Base-by-base conservation (phyloP, 345 rosid species). In the Populus simonii region DNA sequence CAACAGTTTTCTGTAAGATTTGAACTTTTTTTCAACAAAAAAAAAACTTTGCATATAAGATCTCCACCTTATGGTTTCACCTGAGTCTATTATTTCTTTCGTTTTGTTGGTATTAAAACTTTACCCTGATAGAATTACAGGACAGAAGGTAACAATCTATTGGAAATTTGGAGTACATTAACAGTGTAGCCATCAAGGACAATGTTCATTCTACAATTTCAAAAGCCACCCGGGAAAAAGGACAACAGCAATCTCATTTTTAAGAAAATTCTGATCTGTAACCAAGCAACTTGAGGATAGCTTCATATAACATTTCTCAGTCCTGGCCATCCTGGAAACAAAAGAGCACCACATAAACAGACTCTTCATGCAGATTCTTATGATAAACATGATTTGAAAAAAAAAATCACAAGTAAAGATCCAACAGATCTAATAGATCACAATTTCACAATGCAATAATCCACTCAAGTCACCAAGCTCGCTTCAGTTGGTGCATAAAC, bases 281-380 rank as follows among this genome's bases (percentile, higher is more conserved):
- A 69, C 15, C 49, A 15, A 62, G 74, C 61, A 18, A 72, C 76
- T 20, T 17, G 57, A 25, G 29, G 67, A 51, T 62, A 43, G 66
- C 70, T 55, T 62, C 77, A 65, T 45, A 38, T 39, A 53, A 41
- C 75, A 71, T 66, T 11, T 45, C 80, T 85, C 81, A 83, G n/a
- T 83, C 85, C 70, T 80, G 83, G 61, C 70, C 81, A 62, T 76
- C 88, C 88, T 87, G 83, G 5, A 29, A 71, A 73, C 66, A 53
- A 53, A 57, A 39, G 1, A 17, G 47, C 49, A 61, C 29, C 53
- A 6, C 29, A 47, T 63, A 6, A 70, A 53, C 18, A 20, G 25
- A 39, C 41, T 67, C 27, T 20, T 67, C 70, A 67, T 35, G 13
- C 1, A 7, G 41, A 67, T 31, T 18, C 41, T n/a, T 59, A 23